Conservation (phyloP, 2,329 filamentous ascomycete species). For the Penicillium carneum region DNA sequence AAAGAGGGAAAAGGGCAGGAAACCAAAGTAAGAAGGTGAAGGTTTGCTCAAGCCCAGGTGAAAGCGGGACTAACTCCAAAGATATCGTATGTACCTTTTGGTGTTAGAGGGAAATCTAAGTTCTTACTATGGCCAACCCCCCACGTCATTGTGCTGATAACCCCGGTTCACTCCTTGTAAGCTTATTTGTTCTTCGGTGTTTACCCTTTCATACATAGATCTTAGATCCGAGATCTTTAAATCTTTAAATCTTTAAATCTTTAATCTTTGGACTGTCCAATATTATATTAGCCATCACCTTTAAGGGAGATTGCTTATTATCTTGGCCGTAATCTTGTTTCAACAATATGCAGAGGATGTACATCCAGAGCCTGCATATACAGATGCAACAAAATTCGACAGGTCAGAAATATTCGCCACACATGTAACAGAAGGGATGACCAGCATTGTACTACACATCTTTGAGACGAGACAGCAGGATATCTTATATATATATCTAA, state of each 20-base stretch:
- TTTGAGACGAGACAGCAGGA: neutral
- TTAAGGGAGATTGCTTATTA: neutral
- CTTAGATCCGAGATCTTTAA: too few species aligned
- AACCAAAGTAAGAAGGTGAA: neutral
- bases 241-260: neutral
- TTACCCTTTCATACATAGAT: too few species aligned
- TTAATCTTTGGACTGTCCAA: neutral
- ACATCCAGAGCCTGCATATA: neutral
- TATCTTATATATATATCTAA: neutral
- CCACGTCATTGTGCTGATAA: constrained; percentile 16
- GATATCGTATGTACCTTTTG: neutral
- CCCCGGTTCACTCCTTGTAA: neutral
- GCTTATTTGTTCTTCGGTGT: neutral
- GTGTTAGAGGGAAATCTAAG: constrained; percentile 9
- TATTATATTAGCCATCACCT: neutral
- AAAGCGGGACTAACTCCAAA: constrained; percentile 15
- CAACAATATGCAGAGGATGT: neutral
- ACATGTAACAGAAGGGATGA: neutral
- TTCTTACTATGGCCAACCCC: neutral
- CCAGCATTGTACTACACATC: neutral
- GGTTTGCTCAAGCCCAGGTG: neutral
- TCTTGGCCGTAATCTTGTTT: neutral
- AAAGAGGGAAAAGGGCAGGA: neutral
- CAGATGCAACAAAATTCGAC: neutral
- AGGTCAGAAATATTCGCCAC: constrained; percentile 8